A percentile compares a stretch with the other conserved stretches of the same genome.
These are phyloP conservation scores for Ogataea paraovalis DNA, from an alignment of 805 yeast species.

Conservation along the genomic window DNA sequence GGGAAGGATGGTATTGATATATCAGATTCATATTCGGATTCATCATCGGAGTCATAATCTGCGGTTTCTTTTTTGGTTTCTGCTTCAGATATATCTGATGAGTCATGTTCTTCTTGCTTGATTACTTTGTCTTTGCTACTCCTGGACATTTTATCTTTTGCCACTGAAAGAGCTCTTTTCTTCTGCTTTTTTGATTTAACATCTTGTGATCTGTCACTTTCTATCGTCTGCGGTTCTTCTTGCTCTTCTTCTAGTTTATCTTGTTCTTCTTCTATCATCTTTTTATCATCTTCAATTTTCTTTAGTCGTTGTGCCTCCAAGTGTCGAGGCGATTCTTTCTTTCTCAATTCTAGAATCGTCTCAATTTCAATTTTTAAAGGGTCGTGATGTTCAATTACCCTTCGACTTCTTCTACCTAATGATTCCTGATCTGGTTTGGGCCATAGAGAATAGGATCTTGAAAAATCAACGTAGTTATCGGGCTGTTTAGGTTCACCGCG, in stretches of 20 bases:
- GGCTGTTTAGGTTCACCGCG: conserved; percentile 42
- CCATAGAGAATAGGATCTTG: conserved; percentile 37
- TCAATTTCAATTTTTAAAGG: conserved; percentile 25
- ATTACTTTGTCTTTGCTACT: background rate
- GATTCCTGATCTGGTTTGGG: conserved; percentile 22
- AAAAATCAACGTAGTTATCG: conserved; percentile 31
- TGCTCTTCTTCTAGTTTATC: background rate
- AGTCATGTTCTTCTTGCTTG: background rate
- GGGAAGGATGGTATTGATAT: conserved; percentile 16
- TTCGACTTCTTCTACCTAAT: conserved; percentile 25
- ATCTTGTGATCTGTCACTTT: background rate
- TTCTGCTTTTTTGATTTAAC: background rate
- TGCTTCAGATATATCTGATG: conserved; percentile 1
- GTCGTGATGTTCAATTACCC: conserved; percentile 20
- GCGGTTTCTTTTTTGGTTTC: background rate
- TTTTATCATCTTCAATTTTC: background rate
- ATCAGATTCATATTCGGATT: conserved; percentile 13
- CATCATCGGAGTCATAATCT: background rate
- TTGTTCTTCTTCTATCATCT: background rate
- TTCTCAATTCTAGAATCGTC: conserved; percentile 2
- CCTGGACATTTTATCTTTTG: too few relatives aligned
- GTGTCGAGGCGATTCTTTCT: conserved; percentile 3
- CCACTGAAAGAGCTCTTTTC: background rate
- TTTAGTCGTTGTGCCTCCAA: background rate
- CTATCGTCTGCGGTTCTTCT: too few relatives aligned